A percentile compares a stretch with the other conserved stretches of the same genome.
These are phyloP conservation scores for Phaeomoniella chlamydospora DNA, from an alignment of 2,329 filamentous ascomycete genomes.

Conservation along the genomic window DNA sequence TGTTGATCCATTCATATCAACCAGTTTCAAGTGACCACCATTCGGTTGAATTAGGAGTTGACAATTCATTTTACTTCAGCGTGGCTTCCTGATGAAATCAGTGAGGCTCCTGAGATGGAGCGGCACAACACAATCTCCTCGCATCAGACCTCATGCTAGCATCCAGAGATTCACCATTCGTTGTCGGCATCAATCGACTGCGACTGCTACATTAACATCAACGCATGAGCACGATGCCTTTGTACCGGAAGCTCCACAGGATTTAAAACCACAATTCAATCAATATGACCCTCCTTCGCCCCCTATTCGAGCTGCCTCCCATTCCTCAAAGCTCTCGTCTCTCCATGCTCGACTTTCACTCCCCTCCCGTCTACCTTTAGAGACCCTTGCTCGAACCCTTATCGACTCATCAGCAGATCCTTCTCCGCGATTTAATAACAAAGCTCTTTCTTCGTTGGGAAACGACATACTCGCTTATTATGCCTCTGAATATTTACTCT, in stretches of 20 bases:
- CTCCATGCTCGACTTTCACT: slow-evolving; percentile 81
- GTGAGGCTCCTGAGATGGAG: slow-evolving; percentile 37
- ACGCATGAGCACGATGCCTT: slow-evolving; percentile 13
- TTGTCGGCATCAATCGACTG: slow-evolving; percentile 26
- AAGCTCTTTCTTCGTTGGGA: slow-evolving; percentile 66
- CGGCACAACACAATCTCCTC: slow-evolving; percentile 33
- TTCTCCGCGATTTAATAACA: slow-evolving; percentile 75
- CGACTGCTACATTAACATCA: slow-evolving; percentile 14
- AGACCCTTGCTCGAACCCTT: slow-evolving; percentile 74
- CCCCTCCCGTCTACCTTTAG: slow-evolving; percentile 64
- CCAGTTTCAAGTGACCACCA: too few relatives aligned
- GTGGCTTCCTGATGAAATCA: slow-evolving; percentile 29
- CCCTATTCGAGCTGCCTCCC: slow-evolving; percentile 47
- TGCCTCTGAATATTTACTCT: slow-evolving; percentile 73
- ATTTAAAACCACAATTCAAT: neutral
- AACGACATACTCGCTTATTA: slow-evolving; percentile 77
- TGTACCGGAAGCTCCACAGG: slow-evolving; percentile 12
- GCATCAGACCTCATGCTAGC: slow-evolving; percentile 24
- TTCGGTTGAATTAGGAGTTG: too few relatives aligned
- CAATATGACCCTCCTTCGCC: slow-evolving; percentile 51
- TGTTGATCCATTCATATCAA: neutral
- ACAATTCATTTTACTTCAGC: too few relatives aligned
- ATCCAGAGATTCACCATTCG: slow-evolving; percentile 13
- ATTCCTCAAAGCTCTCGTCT: slow-evolving; percentile 80
- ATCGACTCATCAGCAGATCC: slow-evolving; percentile 74